phyloP scores from a whole-genome alignment of 345 rosid species.

The Murraya paniculata region DNA sequence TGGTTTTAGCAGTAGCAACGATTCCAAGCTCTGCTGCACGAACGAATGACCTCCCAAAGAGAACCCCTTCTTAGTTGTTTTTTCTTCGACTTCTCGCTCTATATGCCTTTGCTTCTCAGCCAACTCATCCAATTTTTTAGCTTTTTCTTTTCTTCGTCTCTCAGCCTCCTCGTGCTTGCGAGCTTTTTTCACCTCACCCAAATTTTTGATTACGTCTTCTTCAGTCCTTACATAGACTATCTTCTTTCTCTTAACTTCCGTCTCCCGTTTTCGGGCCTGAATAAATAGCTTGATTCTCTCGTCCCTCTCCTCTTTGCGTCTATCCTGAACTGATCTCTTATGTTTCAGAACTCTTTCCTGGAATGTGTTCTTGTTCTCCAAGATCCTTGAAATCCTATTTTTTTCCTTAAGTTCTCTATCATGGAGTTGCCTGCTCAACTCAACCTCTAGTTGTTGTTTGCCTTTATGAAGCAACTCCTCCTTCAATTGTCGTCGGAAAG shows the following conservation, averaged over 20 bases:
- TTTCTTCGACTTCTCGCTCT: slow-evolving; percentile 80
- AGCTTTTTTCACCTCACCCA: slow-evolving; percentile 86
- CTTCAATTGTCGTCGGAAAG: slow-evolving; percentile 70
- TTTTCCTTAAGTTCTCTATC: slow-evolving; percentile 94
- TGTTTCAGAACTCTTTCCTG: slow-evolving; percentile 64
- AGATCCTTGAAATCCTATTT: slow-evolving; percentile 67
- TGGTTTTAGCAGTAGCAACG: slow-evolving; percentile 32
- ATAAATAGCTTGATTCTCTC: slow-evolving; percentile 69
- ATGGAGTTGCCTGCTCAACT: slow-evolving; percentile 83
- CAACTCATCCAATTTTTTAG: slow-evolving; percentile 83
- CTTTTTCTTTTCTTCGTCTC: slow-evolving; percentile 68
- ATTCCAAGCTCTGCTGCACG: slow-evolving; percentile 22
- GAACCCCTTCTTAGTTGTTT: slow-evolving; percentile 55
- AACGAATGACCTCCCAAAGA: slow-evolving; percentile 39
- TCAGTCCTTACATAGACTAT: slow-evolving; percentile 59
- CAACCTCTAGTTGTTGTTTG: slow-evolving; percentile 86
- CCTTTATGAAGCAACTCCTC: slow-evolving; percentile 82
- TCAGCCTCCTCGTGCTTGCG: slow-evolving; percentile 83
- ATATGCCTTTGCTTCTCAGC: slow-evolving; percentile 91
- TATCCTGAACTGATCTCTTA: slow-evolving; percentile 59
- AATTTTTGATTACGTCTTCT: slow-evolving; percentile 58
- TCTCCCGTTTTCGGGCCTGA: slow-evolving; percentile 60
- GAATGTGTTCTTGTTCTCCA: slow-evolving; percentile 69
- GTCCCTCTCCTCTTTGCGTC: slow-evolving; percentile 59
- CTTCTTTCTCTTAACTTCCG: slow-evolving; percentile 69